Conservation (phyloP, 257 asterid genomes). For the Solanum bulbocastanum region DNA sequence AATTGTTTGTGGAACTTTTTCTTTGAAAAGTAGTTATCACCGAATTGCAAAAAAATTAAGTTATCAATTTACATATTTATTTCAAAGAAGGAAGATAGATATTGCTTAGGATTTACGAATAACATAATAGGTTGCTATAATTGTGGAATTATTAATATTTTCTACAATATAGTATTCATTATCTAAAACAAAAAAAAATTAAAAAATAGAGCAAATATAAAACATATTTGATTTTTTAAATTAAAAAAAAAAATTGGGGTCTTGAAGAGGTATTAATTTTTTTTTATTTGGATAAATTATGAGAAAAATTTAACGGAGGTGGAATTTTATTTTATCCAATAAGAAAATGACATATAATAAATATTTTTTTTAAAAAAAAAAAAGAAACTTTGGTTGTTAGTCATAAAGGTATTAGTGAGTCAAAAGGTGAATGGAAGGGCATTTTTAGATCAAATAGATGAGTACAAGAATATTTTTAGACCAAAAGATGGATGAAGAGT, state of each 20-base stretch:
- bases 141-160: background rate
- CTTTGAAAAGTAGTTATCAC: background rate
- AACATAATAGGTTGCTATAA: background rate
- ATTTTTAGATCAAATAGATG: no score
- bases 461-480: no score
- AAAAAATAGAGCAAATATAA: background rate
- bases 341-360: background rate
- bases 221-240: no score
- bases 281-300: background rate
- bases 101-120: background rate
- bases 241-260: background rate
- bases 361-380: fast-evolving
- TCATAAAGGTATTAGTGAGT: background rate
- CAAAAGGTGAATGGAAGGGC: background rate
- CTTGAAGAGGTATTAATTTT: background rate
- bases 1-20: background rate
- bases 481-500: background rate
- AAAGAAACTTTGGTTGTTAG: background rate
- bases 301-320: no score
- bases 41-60: background rate
- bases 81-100: background rate
- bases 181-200: no score
- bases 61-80: no score
- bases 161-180: no score
- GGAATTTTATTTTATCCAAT: background rate